Base-by-base conservation (phyloP, 345 rosid species). In the Camelina laxa region DNA sequence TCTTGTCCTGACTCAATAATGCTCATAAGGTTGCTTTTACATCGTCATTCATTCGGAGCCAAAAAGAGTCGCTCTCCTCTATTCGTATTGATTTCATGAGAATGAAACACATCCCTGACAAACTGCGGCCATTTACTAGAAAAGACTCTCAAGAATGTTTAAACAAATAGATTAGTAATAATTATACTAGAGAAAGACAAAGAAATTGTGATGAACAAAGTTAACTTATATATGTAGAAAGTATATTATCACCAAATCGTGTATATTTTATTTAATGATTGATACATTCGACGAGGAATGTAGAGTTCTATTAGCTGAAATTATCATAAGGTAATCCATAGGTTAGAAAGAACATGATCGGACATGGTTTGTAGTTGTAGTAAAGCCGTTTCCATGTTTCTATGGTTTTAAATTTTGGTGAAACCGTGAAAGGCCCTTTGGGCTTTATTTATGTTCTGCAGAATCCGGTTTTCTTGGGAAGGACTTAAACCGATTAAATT, bases 1-100 rank as follows among this genome's bases (percentile, higher is more conserved):
- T 69, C 65, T 12, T 54, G 63, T 45, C 70, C 41, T 53, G 15
- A 69, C 65, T 56, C 53, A 67, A 50, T 67, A 67, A 60, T 67
- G 54, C 66, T 66, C 54, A 21, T 42, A 51, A 44, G 9, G 17
- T 54, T 55, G 70, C 38, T 42, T 54, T 42, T 51, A 33, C 70
- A 44, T 55, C 54, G 33, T 7, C 47, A 27, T 27, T n/a, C n/a
- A 19, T 17, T 8, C 1, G 7, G 51, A 6, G 41, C 51, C 10
- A 16, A 7, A 47, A 57, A 16, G 42, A 19, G 24, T 5, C 24
- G 0, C 9, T 7, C 27, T 60, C 30, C 12, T 60, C 75, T n/a
- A 56, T 56, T 15, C 60, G 9, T 30, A 31, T 48, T 35, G 17
- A n/a, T 20, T 16, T 59, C 36, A 33, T 22, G 39, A 49, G 30